A percentile compares a stretch with the other conserved stretches of the same genome.
Conservation (phyloP, 176 grass and related monocot genomes). For the Olyra latifolia region DNA sequence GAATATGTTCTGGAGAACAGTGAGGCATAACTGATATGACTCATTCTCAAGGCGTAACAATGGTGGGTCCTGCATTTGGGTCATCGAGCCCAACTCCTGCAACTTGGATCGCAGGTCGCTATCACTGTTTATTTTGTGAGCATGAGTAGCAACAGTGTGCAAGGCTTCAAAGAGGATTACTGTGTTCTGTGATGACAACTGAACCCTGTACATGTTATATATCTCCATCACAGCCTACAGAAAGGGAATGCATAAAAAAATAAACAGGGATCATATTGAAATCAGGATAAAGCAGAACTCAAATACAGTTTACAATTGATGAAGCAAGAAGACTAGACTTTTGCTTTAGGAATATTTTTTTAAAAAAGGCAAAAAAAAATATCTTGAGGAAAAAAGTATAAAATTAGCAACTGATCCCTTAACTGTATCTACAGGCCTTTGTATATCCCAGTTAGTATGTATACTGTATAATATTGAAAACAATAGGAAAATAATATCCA, state of each 20-base stretch:
- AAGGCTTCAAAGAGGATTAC: slow-evolving; percentile 92
- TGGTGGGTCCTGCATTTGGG: slow-evolving; percentile 97
- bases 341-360: slow-evolving; percentile 7
- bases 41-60: slow-evolving; percentile 94
- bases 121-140: slow-evolving; percentile 93
- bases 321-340: neutral
- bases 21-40: slow-evolving; percentile 89
- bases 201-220: slow-evolving; percentile 88
- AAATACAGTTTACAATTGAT: neutral
- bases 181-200: slow-evolving; percentile 79
- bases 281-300: slow-evolving; percentile 23
- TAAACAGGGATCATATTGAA: slow-evolving; percentile 9
- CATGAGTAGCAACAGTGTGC: slow-evolving; percentile 85
- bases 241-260: slow-evolving; percentile 25
- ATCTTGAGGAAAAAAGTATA: neutral
- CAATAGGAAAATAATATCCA: neutral
- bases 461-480: slow-evolving; percentile 6
- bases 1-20: slow-evolving; percentile 84
- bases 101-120: slow-evolving; percentile 80
- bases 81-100: slow-evolving; percentile 94
- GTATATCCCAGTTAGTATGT: neutral
- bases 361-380: neutral
- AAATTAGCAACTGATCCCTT: neutral
- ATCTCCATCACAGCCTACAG: slow-evolving; percentile 98
- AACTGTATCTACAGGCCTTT: neutral